These are phyloP conservation scores for Candida mesenterica DNA, from an alignment of 1,139 yeast species.

Conservation along the genomic window DNA sequence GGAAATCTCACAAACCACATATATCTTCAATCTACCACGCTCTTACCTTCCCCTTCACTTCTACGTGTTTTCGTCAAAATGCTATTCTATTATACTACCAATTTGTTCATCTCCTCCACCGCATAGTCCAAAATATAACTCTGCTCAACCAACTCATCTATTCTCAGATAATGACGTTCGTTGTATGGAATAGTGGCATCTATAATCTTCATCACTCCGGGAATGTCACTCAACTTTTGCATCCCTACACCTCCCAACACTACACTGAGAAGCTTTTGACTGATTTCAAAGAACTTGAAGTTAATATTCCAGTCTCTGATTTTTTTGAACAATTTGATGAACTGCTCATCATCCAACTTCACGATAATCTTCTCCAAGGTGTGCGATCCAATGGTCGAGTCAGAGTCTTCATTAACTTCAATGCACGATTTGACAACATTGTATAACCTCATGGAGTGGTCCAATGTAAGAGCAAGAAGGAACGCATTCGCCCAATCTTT, in stretches of 20 bases:
- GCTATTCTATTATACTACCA: constrained; percentile 17
- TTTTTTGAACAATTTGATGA: constrained; percentile 62
- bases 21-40: too few species aligned
- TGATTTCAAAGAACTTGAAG: constrained; percentile 72
- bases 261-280: constrained; percentile 73
- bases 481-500: constrained; percentile 90
- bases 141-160: constrained; percentile 79
- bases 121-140: constrained; percentile 85
- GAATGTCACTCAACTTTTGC: constrained; percentile 58
- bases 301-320: constrained; percentile 95
- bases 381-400: constrained; percentile 55
- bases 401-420: constrained; percentile 40
- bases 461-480: constrained; percentile 74
- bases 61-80: too few species aligned
- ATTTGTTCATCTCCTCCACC: constrained; percentile 68
- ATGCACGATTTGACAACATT: constrained; percentile 60
- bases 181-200: constrained; percentile 81
- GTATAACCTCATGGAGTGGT: constrained; percentile 83
- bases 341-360: constrained; percentile 56
- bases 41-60: too few species aligned
- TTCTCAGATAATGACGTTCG: constrained; percentile 75
- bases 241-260: constrained; percentile 55
- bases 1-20: too few species aligned
- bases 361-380: constrained; percentile 67
- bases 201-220: constrained; percentile 65